Base-by-base conservation (phyloP, 2,329 filamentous ascomycete genomes). In the Penicillium sp. region DNA sequence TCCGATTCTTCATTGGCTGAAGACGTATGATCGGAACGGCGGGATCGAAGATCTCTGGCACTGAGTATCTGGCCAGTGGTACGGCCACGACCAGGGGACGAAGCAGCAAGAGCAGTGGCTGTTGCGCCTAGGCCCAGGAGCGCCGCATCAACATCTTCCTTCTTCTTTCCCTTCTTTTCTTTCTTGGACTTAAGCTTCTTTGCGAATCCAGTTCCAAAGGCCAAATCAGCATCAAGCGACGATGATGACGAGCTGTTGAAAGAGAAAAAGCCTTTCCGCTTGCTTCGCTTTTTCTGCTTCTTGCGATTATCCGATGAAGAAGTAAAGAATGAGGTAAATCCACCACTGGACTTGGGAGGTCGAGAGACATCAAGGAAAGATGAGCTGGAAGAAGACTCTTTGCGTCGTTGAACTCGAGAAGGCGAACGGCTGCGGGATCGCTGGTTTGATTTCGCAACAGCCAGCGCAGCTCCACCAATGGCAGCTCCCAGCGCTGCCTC, bases 311-410 rank as follows among this genome's bases (percentile, higher is more conserved):
- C 84, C 9, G 83, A 85, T 14, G 84, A 82, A 6, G 84, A 79
- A 4, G 79, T 83, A 70, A 89, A 89, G 68, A 90, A 90, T 16
- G 84, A 81, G 55, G 76, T 76, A 44, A 91, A 76, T 39, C 86
- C 84, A 58, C 82, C 80, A 54, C 80, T 76, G 7, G 78, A 78
- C 42, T 74, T 76, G 57, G 80, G 79, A 47, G 79, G 76, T 39
- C 81, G 81, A 49, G 88, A 89, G 52, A 91, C 87, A 66, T 91
- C 87, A 53, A 90, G 74, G 55, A 87, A 79, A 1, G 86, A 88
- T 16, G 82, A 83, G 43, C 82, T 82, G 37, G 80, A 85, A 55
- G 79, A 84, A 22, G 79, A 82, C n/a, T 64, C 71, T 58, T 71
- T 76, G 60, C 63, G 68, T 51, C 55, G 62, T 39, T 68, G 70